These are phyloP conservation scores for Fusarium acutatum DNA, from an alignment of 2,329 filamentous ascomycete species.

Conservation along the genomic window DNA sequence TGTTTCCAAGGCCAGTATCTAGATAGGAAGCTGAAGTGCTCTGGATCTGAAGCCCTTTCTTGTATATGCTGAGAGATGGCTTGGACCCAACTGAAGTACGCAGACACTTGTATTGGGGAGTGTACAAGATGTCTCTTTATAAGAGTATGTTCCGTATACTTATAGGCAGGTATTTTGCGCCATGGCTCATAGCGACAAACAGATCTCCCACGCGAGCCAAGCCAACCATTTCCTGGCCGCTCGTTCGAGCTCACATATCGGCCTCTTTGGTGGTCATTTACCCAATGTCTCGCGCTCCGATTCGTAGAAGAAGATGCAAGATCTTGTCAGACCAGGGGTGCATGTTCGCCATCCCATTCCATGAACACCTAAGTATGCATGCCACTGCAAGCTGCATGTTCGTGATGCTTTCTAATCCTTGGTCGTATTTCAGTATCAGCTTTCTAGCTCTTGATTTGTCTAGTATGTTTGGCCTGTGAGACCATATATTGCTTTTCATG, in stretches of 20 bases:
- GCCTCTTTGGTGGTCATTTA: background rate
- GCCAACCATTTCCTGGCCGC: background rate
- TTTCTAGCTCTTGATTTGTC: background rate
- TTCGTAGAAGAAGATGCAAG: background rate
- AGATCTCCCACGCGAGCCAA: background rate
- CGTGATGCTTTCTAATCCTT: background rate
- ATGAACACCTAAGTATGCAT: background rate
- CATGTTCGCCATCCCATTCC: background rate
- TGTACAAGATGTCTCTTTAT: background rate
- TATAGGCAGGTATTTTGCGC: background rate
- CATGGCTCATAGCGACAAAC: slow-evolving; percentile 11
- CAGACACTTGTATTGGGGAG: background rate
- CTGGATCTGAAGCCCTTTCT: background rate
- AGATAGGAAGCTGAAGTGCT: background rate
- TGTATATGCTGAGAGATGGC: background rate
- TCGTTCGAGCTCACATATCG: background rate
- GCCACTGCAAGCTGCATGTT: background rate
- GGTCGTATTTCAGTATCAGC: background rate
- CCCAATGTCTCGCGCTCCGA: background rate
- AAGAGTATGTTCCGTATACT: background rate
- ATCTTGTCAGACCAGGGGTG: background rate
- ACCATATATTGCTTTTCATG: slow-evolving; percentile 22
- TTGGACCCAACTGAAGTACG: background rate
- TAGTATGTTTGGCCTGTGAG: background rate
- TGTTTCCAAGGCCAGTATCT: background rate